These are phyloP conservation scores for Sistotremastrum niveocremeum DNA, from an alignment of 768 basidiomycete genomes.

Conservation along the genomic window DNA sequence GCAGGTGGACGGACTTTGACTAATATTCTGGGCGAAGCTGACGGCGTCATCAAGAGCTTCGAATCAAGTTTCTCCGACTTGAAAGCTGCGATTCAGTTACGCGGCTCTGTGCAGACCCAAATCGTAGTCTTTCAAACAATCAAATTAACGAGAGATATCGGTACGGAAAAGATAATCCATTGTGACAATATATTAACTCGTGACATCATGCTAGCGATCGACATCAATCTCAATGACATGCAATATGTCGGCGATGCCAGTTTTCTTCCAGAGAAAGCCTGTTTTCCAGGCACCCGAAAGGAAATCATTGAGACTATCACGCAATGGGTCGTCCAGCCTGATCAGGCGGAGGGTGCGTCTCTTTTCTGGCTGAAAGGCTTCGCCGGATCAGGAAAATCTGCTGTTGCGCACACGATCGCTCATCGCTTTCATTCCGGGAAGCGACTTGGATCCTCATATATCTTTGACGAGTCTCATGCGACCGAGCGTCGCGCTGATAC, in stretches of 20 bases:
- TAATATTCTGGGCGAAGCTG: background rate
- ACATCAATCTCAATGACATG: background rate
- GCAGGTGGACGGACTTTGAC: background rate
- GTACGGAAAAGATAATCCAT: too few species aligned
- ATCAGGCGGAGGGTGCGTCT: too few species aligned
- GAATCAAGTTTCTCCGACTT: background rate
- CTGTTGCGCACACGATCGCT: background rate
- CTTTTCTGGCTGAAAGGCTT: slow-evolving; percentile 8
- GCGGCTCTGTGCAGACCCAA: too few species aligned
- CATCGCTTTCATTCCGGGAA: too few species aligned
- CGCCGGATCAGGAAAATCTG: slow-evolving; percentile 15
- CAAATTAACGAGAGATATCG: too few species aligned
- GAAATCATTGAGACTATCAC: background rate
- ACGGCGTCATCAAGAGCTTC: background rate
- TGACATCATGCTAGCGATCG: background rate
- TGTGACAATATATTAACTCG: background rate
- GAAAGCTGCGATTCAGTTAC: background rate
- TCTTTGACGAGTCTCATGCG: too few species aligned
- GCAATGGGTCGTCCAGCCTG: too few species aligned
- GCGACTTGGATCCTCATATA: too few species aligned
- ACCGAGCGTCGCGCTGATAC: too few species aligned
- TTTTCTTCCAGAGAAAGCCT: background rate
- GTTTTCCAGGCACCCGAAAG: background rate
- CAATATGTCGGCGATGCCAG: background rate
- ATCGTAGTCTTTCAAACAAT: too few species aligned